Percentiles rank a stretch among this genome's conserved stretches.
These are phyloP conservation scores for Phaseolus lunatus DNA, from an alignment of 306 rosid species.

Conservation along the genomic window DNA sequence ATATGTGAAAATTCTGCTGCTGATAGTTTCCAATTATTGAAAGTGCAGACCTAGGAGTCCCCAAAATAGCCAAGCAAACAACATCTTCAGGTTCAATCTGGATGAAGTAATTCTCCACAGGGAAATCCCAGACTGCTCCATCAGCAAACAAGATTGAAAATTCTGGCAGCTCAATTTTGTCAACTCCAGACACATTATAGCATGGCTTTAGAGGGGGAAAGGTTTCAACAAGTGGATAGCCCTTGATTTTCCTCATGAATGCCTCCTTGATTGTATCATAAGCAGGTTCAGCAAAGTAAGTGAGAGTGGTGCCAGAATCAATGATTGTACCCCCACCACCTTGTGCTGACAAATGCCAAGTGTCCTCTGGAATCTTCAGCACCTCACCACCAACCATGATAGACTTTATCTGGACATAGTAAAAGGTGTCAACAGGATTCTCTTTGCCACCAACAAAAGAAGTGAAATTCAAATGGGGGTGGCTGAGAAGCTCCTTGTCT, in stretches of 20 bases:
- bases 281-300: constrained; percentile 83
- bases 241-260: constrained; percentile 61
- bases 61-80: constrained; percentile 75
- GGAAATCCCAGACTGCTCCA: constrained; percentile 83
- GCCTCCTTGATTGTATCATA: constrained; percentile 68
- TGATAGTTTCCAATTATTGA: constrained; percentile 88
- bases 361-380: constrained; percentile 64
- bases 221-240: constrained; percentile 56
- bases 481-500: constrained; percentile 58
- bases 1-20: constrained; percentile 85
- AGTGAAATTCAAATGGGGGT: constrained; percentile 75
- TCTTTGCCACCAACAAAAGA: constrained; percentile 69
- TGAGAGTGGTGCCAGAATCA: constrained; percentile 87
- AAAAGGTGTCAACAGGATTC: constrained; percentile 79
- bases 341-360: constrained; percentile 63
- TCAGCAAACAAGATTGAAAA: constrained; percentile 68
- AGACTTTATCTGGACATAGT: constrained; percentile 70
- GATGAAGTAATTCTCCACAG: constrained; percentile 80
- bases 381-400: constrained; percentile 69
- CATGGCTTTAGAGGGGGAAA: constrained; percentile 74
- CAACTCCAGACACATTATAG: constrained; percentile 77
- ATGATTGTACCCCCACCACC: constrained; percentile 83
- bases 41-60: constrained; percentile 66
- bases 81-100: constrained; percentile 63
- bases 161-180: constrained; percentile 67